Percentiles rank a stretch among this genome's conserved stretches.
These are phyloP conservation scores for Sporisorium iseilematis-ciliati DNA, from an alignment of 1,284 basidiomycete genomes.

Conservation along the genomic window DNA sequence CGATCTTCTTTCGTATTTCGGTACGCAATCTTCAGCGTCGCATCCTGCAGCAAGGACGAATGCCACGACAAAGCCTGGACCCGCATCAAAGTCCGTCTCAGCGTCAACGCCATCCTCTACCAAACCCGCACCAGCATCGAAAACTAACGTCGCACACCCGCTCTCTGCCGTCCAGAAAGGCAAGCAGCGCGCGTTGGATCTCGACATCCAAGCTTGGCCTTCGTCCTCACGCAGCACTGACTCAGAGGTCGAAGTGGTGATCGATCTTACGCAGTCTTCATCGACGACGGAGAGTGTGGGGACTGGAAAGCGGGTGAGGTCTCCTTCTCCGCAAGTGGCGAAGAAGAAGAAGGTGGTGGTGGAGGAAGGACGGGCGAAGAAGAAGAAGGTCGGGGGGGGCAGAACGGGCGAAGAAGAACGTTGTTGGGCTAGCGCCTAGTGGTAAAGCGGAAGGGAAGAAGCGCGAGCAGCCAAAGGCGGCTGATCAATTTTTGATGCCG, in stretches of 20 bases:
- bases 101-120: neutral
- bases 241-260: slow-evolving; percentile 6
- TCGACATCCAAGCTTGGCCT: slow-evolving; percentile 5
- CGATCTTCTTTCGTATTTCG: slow-evolving; percentile 28
- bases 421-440: neutral
- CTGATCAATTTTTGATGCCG: neutral
- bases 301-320: neutral
- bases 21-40: neutral
- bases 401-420: neutral
- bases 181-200: slow-evolving; percentile 17
- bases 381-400: neutral
- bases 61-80: no score
- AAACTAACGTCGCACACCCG: neutral
- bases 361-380: neutral
- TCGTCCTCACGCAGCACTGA: neutral
- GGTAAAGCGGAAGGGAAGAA: neutral
- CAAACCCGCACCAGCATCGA: neutral
- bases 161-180: slow-evolving; percentile 2
- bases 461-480: neutral
- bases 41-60: neutral
- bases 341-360: neutral
- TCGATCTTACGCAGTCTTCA: slow-evolving; percentile 21
- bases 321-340: neutral
- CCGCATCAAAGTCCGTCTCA: neutral
- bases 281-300: slow-evolving; percentile 13